A percentile compares a stretch with the other conserved stretches of the same genome.
Evolutionary conservation across 305 asterid genomes (phyloP).

Genomic region (Solanum hybrid): DNA sequence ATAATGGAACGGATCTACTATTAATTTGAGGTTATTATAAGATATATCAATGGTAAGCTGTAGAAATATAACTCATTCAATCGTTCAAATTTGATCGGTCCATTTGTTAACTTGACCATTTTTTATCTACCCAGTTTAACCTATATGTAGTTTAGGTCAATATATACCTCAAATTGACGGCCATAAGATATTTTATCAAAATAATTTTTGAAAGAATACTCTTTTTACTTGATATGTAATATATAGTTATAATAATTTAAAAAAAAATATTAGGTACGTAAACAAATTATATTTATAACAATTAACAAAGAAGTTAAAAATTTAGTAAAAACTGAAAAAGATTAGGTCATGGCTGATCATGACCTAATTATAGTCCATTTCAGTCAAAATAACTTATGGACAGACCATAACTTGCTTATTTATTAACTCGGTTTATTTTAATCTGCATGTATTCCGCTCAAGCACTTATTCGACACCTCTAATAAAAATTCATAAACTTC

Average conservation of each 20-base stretch:
- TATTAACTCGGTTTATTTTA: not conserved
- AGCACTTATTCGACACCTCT: rapidly evolving
- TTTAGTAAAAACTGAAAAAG: not conserved
- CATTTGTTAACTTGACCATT: not conserved
- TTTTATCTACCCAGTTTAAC: not conserved
- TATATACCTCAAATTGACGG: not conserved
- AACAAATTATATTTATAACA: not conserved
- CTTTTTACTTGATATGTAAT: not conserved
- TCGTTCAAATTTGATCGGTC: not conserved
- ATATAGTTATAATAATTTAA: not conserved
- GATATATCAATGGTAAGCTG: not conserved
- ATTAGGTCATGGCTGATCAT: rapidly evolving
- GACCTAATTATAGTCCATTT: not conserved
- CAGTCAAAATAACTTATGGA: not conserved
- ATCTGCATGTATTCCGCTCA: rapidly evolving
- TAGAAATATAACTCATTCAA: not conserved
- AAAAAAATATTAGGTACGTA: not conserved
- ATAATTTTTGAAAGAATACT: not conserved
- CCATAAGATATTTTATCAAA: not conserved
- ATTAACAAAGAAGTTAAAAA: not conserved
- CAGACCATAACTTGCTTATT: not conserved
- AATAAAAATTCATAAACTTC: not conserved
- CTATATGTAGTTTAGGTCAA: not conserved
- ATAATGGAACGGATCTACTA: not conserved
- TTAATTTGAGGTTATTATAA: not conserved